phyloP scores from a whole-genome alignment of 768 basidiomycete species.

The Mrakia blollopis region DNA sequence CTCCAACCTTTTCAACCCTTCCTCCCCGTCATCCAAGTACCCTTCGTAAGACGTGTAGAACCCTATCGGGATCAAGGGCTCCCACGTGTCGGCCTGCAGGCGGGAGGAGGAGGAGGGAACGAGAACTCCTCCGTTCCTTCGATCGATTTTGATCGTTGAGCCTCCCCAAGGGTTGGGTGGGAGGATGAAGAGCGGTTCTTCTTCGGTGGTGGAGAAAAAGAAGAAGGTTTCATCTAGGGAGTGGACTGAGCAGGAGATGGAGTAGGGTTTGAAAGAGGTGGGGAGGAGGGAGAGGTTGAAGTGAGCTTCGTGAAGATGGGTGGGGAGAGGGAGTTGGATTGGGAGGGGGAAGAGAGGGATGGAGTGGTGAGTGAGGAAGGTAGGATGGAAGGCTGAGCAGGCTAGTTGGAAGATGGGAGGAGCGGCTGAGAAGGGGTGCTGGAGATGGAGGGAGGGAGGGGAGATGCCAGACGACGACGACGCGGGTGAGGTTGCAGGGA shows the following conservation, averaged over 20 bases:
- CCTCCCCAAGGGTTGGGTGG: constrained; percentile 44
- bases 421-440: background rate
- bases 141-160: constrained; percentile 40
- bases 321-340: background rate
- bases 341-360: background rate
- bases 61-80: constrained; percentile 61
- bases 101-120: constrained; percentile 22
- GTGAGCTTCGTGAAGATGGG: background rate
- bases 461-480: background rate
- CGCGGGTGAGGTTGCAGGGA: background rate
- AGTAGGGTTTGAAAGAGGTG: constrained; percentile 13
- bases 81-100: constrained; percentile 35
- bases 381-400: background rate
- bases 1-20: constrained; percentile 49
- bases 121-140: constrained; percentile 37
- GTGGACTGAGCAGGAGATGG: constrained; percentile 28
- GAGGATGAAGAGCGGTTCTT: constrained; percentile 46
- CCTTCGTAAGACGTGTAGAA: constrained; percentile 60
- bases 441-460: background rate
- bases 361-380: too few species aligned
- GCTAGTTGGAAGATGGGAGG: background rate
- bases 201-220: constrained; percentile 44
- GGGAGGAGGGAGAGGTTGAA: constrained; percentile 15
- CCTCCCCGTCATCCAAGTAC: constrained; percentile 44
- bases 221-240: constrained; percentile 45